Percentiles rank a stretch among this genome's conserved stretches.
Evolutionary conservation across 2,329 filamentous ascomycete species (phyloP).

Genomic region (Aspergillus jensenii): DNA sequence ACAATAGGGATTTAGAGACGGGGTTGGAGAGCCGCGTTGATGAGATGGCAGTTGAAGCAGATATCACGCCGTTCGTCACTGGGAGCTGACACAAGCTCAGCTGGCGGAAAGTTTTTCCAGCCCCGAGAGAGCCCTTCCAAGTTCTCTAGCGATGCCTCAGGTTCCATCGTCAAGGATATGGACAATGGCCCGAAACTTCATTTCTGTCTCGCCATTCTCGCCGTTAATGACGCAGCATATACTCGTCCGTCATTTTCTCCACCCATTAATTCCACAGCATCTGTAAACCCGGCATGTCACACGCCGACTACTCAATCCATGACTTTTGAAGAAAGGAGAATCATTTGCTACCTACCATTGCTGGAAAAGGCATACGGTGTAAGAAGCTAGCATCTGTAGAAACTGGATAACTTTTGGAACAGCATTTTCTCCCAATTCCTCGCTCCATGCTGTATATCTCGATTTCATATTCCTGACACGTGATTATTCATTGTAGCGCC

Average conservation of each 20-base stretch:
- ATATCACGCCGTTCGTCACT: constrained; percentile 18
- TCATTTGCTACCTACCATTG: too few relatives aligned
- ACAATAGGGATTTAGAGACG: constrained; percentile 19
- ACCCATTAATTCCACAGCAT: background rate
- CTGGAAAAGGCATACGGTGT: too few relatives aligned
- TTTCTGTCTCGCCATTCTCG: background rate
- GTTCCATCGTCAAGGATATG: background rate
- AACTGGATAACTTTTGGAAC: background rate
- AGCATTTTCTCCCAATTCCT: background rate
- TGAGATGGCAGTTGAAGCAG: constrained; percentile 17
- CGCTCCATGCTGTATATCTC: background rate
- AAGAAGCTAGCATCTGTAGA: background rate
- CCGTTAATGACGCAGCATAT: background rate
- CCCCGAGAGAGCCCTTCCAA: constrained; percentile 5
- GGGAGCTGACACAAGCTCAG: constrained; percentile 34
- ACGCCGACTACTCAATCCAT: background rate
- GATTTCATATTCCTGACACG: too few relatives aligned
- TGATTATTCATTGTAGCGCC: too few relatives aligned
- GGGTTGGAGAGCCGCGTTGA: constrained; percentile 14
- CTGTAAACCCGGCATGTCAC: background rate
- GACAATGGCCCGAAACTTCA: too few relatives aligned
- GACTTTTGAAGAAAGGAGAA: background rate
- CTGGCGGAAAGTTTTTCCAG: constrained; percentile 36
- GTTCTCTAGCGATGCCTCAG: background rate
- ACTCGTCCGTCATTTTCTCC: background rate